A percentile compares a stretch with the other conserved stretches of the same genome.
Evolutionary conservation across 306 rosid genomes (phyloP).

Genomic region (Alnus glutinosa): DNA sequence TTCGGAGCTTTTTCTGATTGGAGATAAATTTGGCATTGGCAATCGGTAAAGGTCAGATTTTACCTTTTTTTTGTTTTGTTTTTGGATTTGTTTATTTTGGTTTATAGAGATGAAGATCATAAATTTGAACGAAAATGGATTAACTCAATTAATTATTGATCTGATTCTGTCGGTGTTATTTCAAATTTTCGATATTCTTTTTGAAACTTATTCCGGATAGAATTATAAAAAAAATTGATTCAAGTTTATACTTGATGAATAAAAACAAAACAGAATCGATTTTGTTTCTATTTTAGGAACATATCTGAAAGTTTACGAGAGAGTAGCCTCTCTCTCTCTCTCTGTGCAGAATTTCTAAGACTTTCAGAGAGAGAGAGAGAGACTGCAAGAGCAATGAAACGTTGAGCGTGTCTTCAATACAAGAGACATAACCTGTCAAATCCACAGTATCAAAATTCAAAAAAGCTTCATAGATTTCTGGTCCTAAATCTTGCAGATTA

Average conservation of each 20-base stretch:
- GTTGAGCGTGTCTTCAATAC: slow-evolving; percentile 49
- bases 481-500: slow-evolving; percentile 30
- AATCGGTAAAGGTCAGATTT: slow-evolving; percentile 30
- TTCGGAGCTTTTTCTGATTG: slow-evolving; percentile 13
- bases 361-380: background rate
- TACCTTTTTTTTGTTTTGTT: slow-evolving; percentile 4
- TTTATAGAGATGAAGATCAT: background rate
- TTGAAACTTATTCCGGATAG: background rate
- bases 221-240: background rate
- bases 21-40: background rate
- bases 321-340: slow-evolving; percentile 26
- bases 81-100: background rate
- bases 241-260: too few relatives aligned
- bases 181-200: background rate
- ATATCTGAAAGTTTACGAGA: background rate
- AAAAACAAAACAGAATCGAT: background rate
- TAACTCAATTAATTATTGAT: background rate
- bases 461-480: slow-evolving; percentile 38
- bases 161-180: slow-evolving; percentile 5
- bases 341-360: background rate
- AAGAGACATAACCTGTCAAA: slow-evolving; percentile 51
- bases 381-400: slow-evolving; percentile 35
- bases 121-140: background rate
- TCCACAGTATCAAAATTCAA: slow-evolving; percentile 39
- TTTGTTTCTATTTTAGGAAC: slow-evolving; percentile 5